phyloP scores from a whole-genome alignment of 108 stramenopile genomes.

The Poteriospumella lacustris region DNA sequence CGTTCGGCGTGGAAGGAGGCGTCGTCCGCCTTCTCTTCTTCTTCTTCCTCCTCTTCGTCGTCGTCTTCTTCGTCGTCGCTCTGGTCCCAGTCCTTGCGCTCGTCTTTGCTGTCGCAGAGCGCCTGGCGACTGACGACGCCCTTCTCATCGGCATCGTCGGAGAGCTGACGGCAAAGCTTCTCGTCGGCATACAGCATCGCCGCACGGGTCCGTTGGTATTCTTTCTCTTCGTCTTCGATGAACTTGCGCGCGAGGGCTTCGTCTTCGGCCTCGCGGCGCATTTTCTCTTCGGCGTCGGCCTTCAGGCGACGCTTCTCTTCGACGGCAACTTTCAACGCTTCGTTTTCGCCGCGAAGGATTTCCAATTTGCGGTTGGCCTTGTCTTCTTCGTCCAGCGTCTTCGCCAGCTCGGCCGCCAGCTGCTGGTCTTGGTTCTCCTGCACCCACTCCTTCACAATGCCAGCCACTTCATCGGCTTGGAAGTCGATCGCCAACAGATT shows the following conservation, averaged over 20 bases:
- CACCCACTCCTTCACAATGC: background rate
- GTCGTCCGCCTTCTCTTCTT: too few relatives aligned
- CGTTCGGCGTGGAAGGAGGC: too few relatives aligned
- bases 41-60: too few relatives aligned
- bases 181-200: too few relatives aligned
- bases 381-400: background rate
- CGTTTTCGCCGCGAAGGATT: background rate
- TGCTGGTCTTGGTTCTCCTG: background rate
- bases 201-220: background rate
- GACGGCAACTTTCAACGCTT: background rate
- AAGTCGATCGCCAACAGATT: background rate
- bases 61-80: too few relatives aligned
- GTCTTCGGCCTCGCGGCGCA: background rate
- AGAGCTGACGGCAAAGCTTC: too few relatives aligned
- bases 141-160: too few relatives aligned
- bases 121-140: too few relatives aligned
- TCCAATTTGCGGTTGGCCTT: background rate
- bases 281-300: background rate
- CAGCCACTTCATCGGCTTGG: background rate
- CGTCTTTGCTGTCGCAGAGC: too few relatives aligned
- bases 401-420: background rate
- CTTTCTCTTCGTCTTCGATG: background rate
- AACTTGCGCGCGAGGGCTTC: background rate
- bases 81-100: too few relatives aligned
- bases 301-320: background rate